Base-by-base conservation (phyloP, 192 early-diverging fungal species). In the Chytriomyces sp. region DNA sequence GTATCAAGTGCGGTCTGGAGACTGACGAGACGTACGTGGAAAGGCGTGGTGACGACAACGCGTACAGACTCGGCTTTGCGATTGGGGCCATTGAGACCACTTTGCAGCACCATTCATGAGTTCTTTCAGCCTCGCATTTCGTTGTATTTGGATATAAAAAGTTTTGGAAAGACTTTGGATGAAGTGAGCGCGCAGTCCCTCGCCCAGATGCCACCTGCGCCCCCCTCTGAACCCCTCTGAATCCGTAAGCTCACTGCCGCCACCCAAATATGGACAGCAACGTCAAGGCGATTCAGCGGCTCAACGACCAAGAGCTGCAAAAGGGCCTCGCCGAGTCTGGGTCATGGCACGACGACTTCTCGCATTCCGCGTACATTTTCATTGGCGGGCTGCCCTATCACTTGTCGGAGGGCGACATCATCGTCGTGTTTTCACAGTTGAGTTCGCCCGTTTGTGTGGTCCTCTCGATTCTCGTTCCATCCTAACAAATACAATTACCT, bases 341-440 rank as follows among this genome's bases (percentile, higher is more conserved):
- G 33, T 97, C 95, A 2, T 98, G 95, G 95, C 94, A 96, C 75
- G 88, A 88, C 54, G 89, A 92, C 70, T 96, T 54, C 37, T 52
- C 87, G 70, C 90, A 96, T 74, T 93, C 93, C 3, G 89, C 96
- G 1, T 96, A 94, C 70, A 84, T 98, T 25, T 99, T 91, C 81
- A 87, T 86, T 36, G 95, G 94, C 41, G 92, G 93, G 1, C 78
- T 99, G 0, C 84, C 88, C 0, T 95, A 79, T 74, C 87, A 96
- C 26, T 75, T 97, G 34, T 94, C 92, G 8, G 96, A 99, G 71
- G 95, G 95, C 54, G 96, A 99, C 76, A 71, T 96, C 53, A 91
- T 99, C 38, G 89, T 90, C 72, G 87, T 97, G 36, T 93, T 99
- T 70, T 96, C 96, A 31, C 96, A 99, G 86, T 93, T 0, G 33